phyloP scores from a whole-genome alignment of 2,329 filamentous ascomycete genomes.

The Botrytis deweyae region DNA sequence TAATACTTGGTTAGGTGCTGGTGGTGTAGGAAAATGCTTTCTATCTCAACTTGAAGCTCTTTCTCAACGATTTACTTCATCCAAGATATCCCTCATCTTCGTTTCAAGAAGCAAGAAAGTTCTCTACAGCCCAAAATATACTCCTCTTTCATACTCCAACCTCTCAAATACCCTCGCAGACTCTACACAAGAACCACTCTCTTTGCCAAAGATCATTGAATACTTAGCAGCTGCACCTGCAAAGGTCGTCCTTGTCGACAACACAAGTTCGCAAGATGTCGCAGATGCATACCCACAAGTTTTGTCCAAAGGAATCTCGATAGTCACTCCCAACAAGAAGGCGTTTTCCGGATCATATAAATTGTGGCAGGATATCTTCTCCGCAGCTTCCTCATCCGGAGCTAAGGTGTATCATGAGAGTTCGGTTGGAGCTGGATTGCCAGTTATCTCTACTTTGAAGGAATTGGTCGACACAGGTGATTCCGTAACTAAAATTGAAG shows the following conservation, averaged over 20 bases:
- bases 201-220: constrained; percentile 68
- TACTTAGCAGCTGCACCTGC: constrained; percentile 77
- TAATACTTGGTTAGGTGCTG: constrained; percentile 61
- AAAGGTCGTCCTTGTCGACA: constrained; percentile 85
- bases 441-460: constrained; percentile 88
- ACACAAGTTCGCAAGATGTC: constrained; percentile 87
- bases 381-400: constrained; percentile 64
- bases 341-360: constrained; percentile 81
- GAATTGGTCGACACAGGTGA: constrained; percentile 95
- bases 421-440: constrained; percentile 88
- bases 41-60: constrained; percentile 75
- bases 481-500: constrained; percentile 86
- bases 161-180: constrained; percentile 62
- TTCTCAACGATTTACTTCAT: constrained; percentile 61
- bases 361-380: constrained; percentile 86
- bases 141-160: constrained; percentile 60
- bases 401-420: constrained; percentile 94
- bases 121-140: constrained; percentile 72
- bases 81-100: constrained; percentile 74
- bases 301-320: constrained; percentile 76
- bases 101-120: constrained; percentile 84
- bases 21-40: constrained; percentile 91
- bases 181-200: constrained; percentile 63
- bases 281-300: constrained; percentile 81
- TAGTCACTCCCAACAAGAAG: constrained; percentile 98